Conservation (phyloP, 345 rosid genomes). For the Clarkia xantiana region DNA sequence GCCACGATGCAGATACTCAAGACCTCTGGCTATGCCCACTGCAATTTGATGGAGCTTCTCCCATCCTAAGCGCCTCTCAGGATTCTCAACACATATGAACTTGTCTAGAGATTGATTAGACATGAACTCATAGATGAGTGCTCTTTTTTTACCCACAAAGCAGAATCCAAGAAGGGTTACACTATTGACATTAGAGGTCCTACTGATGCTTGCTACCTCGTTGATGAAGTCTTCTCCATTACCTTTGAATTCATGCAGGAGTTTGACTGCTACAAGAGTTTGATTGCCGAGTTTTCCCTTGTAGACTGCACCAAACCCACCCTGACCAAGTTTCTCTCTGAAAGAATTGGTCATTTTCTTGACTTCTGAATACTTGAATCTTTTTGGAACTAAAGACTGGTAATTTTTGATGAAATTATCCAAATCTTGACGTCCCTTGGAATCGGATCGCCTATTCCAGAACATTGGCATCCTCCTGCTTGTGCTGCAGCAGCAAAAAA, state of each 20-base stretch:
- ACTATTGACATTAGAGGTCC: slow-evolving; percentile 29
- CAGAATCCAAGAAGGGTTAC: slow-evolving; percentile 22
- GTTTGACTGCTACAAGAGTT: slow-evolving; percentile 23
- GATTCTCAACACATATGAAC: slow-evolving; percentile 7
- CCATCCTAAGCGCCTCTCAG: slow-evolving; percentile 7
- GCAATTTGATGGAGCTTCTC: slow-evolving; percentile 15
- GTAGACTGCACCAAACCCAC: slow-evolving; percentile 16
- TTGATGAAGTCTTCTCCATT: slow-evolving; percentile 32
- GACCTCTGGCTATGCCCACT: slow-evolving; percentile 25
- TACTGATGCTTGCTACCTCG: slow-evolving; percentile 33
- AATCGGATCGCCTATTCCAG: not conserved
- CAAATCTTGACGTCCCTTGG: not conserved
- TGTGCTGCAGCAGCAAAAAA: no score
- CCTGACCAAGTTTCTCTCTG: slow-evolving; percentile 19
- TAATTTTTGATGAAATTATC: slow-evolving; percentile 9
- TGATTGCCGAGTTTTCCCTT: slow-evolving; percentile 19
- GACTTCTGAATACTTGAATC: slow-evolving; percentile 15
- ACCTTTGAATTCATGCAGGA: slow-evolving; percentile 19
- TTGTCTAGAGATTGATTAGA: slow-evolving; percentile 32
- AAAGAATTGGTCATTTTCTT: slow-evolving; percentile 22
- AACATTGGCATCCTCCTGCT: not conserved
- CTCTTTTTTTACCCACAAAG: slow-evolving; percentile 16
- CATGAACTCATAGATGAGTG: slow-evolving; percentile 31
- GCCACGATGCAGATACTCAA: slow-evolving; percentile 32
- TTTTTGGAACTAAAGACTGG: slow-evolving; percentile 11